These are phyloP conservation scores for Hura crepitans DNA, from an alignment of 441 rosid genomes.

Conservation along the genomic window DNA sequence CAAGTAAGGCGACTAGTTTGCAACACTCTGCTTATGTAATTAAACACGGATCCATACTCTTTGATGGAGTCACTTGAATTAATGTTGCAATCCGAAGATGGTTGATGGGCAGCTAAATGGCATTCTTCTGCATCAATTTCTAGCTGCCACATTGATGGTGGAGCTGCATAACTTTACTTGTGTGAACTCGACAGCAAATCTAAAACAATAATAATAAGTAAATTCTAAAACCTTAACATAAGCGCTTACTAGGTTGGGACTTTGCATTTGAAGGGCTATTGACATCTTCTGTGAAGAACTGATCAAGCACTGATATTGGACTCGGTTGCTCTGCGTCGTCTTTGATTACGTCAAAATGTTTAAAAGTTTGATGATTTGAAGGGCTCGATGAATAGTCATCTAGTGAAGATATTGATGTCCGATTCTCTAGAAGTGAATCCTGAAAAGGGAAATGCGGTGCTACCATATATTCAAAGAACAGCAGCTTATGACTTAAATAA, in stretches of 20 bases:
- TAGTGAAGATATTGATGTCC: constrained; percentile 19
- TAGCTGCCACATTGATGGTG: constrained; percentile 21
- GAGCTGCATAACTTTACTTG: constrained; percentile 33
- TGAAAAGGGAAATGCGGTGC: constrained; percentile 24
- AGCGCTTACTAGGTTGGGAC: constrained; percentile 39
- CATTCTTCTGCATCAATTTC: constrained; percentile 30
- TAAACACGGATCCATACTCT: constrained; percentile 31
- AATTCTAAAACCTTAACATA: not conserved
- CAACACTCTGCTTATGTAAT: constrained; percentile 42
- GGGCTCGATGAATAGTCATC: constrained; percentile 29
- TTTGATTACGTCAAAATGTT: constrained; percentile 22
- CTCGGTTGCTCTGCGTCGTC: constrained; percentile 56
- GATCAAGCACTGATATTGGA: constrained; percentile 67
- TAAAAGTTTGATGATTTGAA: constrained; percentile 22
- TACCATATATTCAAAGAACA: constrained; percentile 1
- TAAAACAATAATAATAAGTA: not conserved
- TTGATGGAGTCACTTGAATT: constrained; percentile 15
- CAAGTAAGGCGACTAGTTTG: constrained; percentile 44
- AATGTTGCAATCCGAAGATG: constrained; percentile 1
- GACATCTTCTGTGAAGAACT: constrained; percentile 37
- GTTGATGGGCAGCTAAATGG: constrained; percentile 8
- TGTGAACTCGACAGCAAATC: not conserved
- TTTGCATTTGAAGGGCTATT: constrained; percentile 29
- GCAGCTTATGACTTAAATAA: too few relatives aligned
- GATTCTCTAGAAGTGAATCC: constrained; percentile 36